Percentiles rank a stretch among this genome's conserved stretches.
These are phyloP conservation scores for Geotrichum macrosporum DNA, from an alignment of 1,139 yeast genomes.

Conservation along the genomic window DNA sequence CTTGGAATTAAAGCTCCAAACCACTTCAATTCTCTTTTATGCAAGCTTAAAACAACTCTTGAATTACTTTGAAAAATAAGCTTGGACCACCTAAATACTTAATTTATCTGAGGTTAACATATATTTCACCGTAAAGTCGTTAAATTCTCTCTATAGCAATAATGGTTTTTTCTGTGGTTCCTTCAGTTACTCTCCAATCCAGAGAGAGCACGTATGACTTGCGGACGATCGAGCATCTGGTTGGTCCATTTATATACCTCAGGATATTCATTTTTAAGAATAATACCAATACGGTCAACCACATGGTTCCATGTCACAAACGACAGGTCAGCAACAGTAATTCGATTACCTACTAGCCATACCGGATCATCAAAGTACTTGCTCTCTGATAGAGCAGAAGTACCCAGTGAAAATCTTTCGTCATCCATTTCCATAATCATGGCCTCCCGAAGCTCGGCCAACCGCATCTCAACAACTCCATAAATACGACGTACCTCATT, in stretches of 20 bases:
- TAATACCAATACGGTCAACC: slow-evolving; percentile 86
- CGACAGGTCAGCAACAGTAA: slow-evolving; percentile 78
- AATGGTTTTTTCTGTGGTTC: too few relatives aligned
- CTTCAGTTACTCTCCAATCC: too few relatives aligned
- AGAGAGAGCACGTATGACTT: slow-evolving; percentile 36
- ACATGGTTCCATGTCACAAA: slow-evolving; percentile 98
- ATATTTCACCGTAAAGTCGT: too few relatives aligned
- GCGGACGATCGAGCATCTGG: slow-evolving; percentile 38
- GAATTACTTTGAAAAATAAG: too few relatives aligned
- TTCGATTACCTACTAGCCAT: slow-evolving; percentile 89
- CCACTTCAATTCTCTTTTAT: too few relatives aligned
- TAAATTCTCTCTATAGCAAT: too few relatives aligned
- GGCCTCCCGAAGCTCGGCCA: slow-evolving; percentile 90
- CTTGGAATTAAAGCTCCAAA: too few relatives aligned
- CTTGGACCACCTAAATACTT: too few relatives aligned
- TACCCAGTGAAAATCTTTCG: slow-evolving; percentile 83
- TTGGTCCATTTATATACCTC: slow-evolving; percentile 93
- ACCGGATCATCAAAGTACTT: slow-evolving; percentile 90
- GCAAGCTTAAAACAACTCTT: too few relatives aligned
- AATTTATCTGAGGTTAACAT: too few relatives aligned
- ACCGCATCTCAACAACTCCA: slow-evolving; percentile 91
- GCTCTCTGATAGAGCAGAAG: slow-evolving; percentile 80
- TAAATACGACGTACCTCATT: slow-evolving; percentile 92
- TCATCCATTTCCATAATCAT: slow-evolving; percentile 84
- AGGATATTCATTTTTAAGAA: slow-evolving; percentile 66